Evolutionary conservation across 2,329 filamentous ascomycete species (phyloP).

Genomic region (Chaetoscypha palmicola): DNA sequence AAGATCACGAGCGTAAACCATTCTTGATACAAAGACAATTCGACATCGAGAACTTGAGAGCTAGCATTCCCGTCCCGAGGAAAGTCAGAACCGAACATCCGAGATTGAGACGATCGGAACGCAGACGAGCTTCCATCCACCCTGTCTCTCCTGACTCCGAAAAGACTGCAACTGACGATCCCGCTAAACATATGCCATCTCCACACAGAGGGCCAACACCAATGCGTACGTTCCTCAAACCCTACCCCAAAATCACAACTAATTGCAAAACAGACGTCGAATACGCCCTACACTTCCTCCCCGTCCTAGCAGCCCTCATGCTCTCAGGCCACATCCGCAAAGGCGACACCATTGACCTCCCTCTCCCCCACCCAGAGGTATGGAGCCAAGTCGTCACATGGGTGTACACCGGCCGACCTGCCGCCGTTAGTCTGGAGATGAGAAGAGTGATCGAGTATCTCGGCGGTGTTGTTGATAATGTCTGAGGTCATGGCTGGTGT

Average conservation of each 20-base stretch:
- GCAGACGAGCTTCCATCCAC: neutral
- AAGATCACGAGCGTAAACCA: conserved; percentile 34
- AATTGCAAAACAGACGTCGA: conserved; percentile 35
- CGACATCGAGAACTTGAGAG: conserved; percentile 41
- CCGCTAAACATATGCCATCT: neutral
- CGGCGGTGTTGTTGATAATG: conserved; percentile 34
- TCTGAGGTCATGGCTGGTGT: too few species aligned
- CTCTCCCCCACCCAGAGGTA: conserved; percentile 47
- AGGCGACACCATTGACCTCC: conserved; percentile 50
- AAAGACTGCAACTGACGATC: neutral
- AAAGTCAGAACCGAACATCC: neutral
- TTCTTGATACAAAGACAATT: conserved; percentile 45
- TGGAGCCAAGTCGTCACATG: conserved; percentile 51
- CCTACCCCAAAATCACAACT: neutral
- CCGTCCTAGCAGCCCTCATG: conserved; percentile 48
- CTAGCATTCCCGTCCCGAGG: conserved; percentile 35
- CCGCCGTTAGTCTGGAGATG: conserved; percentile 39
- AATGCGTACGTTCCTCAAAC: conserved; percentile 37
- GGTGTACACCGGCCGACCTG: conserved; percentile 45
- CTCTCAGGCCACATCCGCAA: conserved; percentile 44
- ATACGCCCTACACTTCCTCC: conserved; percentile 43
- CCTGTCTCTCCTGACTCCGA: neutral
- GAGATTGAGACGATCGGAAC: neutral
- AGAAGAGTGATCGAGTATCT: conserved; percentile 48
- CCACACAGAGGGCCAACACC: conserved; percentile 37